Evolutionary conservation across 202 grass and related monocot genomes (phyloP).

Genomic region (Zizania palustris): DNA sequence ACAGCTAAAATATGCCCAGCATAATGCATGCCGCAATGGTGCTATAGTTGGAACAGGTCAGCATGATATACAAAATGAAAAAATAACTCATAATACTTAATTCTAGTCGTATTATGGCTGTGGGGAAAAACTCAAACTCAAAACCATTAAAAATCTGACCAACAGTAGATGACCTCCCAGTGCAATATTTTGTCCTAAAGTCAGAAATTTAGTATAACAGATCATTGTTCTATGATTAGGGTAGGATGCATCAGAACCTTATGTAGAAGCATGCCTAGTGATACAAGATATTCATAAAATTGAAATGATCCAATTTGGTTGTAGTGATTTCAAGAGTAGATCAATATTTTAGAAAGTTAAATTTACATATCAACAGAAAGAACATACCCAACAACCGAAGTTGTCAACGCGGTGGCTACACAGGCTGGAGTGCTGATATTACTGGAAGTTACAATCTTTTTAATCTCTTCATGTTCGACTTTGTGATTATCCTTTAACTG

Average conservation of each 20-base stretch:
- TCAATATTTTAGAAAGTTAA: background rate
- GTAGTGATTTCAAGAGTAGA: background rate
- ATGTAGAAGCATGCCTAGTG: slow-evolving; percentile 18
- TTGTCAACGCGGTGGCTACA: slow-evolving; percentile 71
- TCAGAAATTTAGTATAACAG: background rate
- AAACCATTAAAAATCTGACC: background rate
- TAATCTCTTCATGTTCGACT: slow-evolving; percentile 78
- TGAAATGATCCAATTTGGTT: background rate
- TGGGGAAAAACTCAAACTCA: slow-evolving; percentile 8
- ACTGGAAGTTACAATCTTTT: slow-evolving; percentile 76
- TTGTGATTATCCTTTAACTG: slow-evolving; percentile 75
- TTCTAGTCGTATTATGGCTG: background rate
- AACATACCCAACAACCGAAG: slow-evolving; percentile 75
- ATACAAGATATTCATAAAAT: slow-evolving; percentile 6
- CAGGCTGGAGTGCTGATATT: slow-evolving; percentile 66
- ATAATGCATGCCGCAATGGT: background rate
- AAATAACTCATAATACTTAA: background rate
- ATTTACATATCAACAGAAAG: slow-evolving; percentile 17
- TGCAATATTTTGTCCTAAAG: slow-evolving; percentile 1
- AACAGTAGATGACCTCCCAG: background rate
- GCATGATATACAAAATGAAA: background rate
- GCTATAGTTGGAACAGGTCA: background rate
- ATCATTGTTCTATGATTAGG: background rate
- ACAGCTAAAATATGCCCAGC: background rate
- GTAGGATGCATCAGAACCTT: background rate